Evolutionary conservation across 2,329 filamentous ascomycete species (phyloP).

Genomic region (Paramyrothecium sp.): DNA sequence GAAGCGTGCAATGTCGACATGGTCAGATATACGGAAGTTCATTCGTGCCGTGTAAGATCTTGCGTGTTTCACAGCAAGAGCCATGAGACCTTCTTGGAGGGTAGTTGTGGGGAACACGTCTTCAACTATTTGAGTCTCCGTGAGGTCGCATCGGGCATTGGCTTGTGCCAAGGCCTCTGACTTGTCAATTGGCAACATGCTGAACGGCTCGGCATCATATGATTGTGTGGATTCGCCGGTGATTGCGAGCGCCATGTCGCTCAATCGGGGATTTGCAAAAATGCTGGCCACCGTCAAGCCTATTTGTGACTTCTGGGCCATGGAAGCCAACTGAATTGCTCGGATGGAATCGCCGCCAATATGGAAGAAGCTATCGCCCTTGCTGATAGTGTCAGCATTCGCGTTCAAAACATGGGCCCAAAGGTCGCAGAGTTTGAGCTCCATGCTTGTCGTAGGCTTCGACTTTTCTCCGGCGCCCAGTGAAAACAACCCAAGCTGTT

Average conservation of each 20-base stretch:
- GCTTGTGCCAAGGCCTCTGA: not conserved
- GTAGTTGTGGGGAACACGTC: slow-evolving; percentile 3
- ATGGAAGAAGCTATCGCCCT: slow-evolving; percentile 37
- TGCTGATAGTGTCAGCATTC: slow-evolving; percentile 21
- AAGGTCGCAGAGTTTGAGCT: slow-evolving; percentile 27
- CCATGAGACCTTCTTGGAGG: slow-evolving; percentile 3
- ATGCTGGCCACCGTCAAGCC: slow-evolving; percentile 37
- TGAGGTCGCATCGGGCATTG: not conserved
- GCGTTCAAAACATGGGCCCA: slow-evolving; percentile 31
- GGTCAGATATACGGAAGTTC: not conserved
- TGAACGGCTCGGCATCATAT: not conserved
- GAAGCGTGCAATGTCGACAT: slow-evolving; percentile 1
- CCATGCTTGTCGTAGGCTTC: slow-evolving; percentile 28
- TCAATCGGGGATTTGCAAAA: slow-evolving; percentile 36
- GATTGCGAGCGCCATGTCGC: not conserved
- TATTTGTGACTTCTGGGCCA: slow-evolving; percentile 30
- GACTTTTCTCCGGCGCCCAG: not conserved
- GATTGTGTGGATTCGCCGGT: not conserved
- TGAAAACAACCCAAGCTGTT: not conserved
- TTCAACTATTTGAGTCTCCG: not conserved
- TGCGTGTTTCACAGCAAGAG: not conserved
- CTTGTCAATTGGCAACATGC: not conserved
- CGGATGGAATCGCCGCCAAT: slow-evolving; percentile 44
- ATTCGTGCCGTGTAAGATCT: not conserved
- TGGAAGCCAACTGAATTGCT: slow-evolving; percentile 42